Evolutionary conservation across 139 green algal species (phyloP).

Genomic region (Monoraphidium neglectum): DNA sequence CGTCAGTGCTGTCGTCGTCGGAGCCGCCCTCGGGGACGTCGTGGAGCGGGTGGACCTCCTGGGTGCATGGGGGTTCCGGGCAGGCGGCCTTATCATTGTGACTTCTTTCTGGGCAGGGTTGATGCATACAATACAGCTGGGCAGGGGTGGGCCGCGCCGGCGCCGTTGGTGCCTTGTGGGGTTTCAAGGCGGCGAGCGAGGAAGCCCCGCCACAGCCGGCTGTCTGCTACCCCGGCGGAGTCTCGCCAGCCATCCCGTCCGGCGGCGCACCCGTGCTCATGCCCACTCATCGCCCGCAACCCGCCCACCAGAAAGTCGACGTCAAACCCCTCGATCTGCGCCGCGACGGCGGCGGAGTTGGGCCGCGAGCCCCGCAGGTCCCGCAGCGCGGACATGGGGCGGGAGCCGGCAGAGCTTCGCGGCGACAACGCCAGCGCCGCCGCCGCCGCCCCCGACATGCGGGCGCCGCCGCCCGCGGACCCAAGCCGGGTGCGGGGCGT

Average conservation of each 20-base stretch:
- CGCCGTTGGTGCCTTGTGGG: too few species aligned
- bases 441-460: too few species aligned
- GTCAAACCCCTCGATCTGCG: constrained; percentile 66
- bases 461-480: neutral
- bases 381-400: constrained; percentile 37
- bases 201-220: neutral
- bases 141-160: too few species aligned
- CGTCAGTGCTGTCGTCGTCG: neutral
- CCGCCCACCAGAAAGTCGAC: constrained; percentile 60
- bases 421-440: too few species aligned
- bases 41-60: too few species aligned
- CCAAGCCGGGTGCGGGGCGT: too few species aligned
- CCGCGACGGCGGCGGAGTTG: constrained; percentile 57
- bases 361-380: constrained; percentile 56
- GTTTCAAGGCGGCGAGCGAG: too few species aligned
- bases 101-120: too few species aligned
- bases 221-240: neutral
- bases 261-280: neutral
- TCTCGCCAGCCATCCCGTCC: neutral
- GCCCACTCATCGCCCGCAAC: too few species aligned
- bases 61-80: too few species aligned
- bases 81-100: too few species aligned
- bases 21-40: neutral
- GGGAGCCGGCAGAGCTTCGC: constrained; percentile 1
- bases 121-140: too few species aligned